Percentiles rank a stretch among this genome's conserved stretches.
These are phyloP conservation scores for Hibiscus trionum DNA, from an alignment of 345 rosid genomes.

Conservation along the genomic window DNA sequence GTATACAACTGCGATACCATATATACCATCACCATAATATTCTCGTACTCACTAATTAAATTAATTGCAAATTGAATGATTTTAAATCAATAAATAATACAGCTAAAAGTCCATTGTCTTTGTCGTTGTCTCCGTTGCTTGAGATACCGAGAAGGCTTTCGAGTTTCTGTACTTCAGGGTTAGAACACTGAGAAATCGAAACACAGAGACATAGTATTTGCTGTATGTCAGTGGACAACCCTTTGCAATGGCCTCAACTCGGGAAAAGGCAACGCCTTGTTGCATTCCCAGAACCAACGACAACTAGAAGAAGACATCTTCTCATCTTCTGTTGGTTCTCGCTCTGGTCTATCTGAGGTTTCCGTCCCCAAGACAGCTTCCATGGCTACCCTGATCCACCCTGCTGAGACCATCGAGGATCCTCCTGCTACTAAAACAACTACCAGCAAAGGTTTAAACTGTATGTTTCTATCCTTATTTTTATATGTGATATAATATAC, in stretches of 20 bases:
- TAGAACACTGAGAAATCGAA: background rate
- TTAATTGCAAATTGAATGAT: too few relatives aligned
- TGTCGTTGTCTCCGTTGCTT: background rate
- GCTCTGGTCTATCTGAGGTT: slow-evolving; percentile 23
- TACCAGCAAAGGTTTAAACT: slow-evolving; percentile 34
- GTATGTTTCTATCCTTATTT: too few relatives aligned
- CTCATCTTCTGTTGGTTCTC: slow-evolving; percentile 11
- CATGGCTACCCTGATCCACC: slow-evolving; percentile 33
- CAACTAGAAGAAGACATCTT: background rate
- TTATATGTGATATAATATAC: background rate
- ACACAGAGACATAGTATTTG: slow-evolving; percentile 10
- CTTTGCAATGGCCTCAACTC: slow-evolving; percentile 66
- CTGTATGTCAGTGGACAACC: slow-evolving; percentile 57
- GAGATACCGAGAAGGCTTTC: background rate
- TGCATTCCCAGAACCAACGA: slow-evolving; percentile 23
- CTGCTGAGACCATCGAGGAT: slow-evolving; percentile 40
- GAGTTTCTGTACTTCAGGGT: background rate
- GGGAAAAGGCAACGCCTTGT: slow-evolving; percentile 56
- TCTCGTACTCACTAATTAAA: too few relatives aligned
- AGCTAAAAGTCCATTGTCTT: background rate
- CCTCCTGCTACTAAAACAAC: slow-evolving; percentile 30
- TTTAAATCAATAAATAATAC: too few relatives aligned
- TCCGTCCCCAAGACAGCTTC: slow-evolving; percentile 25
- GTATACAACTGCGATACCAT: too few relatives aligned
- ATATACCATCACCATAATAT: too few relatives aligned